Evolutionary conservation across 2,329 filamentous ascomycete genomes (phyloP), one percentile per base, ranked within the genome.

Genomic region (Phyllosticta paracitricarpa): DNA sequence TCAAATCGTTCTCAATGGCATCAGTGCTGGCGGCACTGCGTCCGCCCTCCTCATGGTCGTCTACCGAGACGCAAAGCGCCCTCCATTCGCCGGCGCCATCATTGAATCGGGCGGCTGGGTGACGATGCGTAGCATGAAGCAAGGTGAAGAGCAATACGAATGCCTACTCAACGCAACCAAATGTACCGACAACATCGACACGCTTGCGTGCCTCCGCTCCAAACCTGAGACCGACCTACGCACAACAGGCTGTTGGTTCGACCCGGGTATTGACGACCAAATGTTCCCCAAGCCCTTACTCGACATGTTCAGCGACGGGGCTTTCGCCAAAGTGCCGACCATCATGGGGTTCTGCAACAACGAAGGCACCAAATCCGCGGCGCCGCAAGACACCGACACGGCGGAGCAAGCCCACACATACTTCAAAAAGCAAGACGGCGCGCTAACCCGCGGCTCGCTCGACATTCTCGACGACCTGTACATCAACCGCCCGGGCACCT

Each of bases 351-450:
- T 73, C 65, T 82, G 82, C 70, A 84, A 82, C 4, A 84, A 89
- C 70, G 86, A 86, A 71, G 87, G 86, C 40, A 86, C 85, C 0
- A 72, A 80, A 4, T 88, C 87, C 68, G 40, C 24, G 0, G 79
- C 81, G 0, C 83, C 84, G 0, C 69, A 71, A 22, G 71, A 69
- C 28, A 79, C 82, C 1, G 73, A 76, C 51, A 82, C 75, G 22
- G 67, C 78, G 3, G 71, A 68, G 1, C 71, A 82, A 33, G 81
- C 81, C 65, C 76, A 85, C 66, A 71, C 69, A 2, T 88, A 86
- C 68, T 70, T 89, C 5, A 75, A 78, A 56, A 71, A 79, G 60
- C 81, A 88, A 64, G 88, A 83, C 64, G 82, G 84, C 0, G 75
- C 74, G 25, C 72, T 89, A 8, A 82, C 77, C 0, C 63, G 73